Base-by-base conservation (phyloP, 1,284 basidiomycete genomes). In the Apiotrichum porosum region DNA sequence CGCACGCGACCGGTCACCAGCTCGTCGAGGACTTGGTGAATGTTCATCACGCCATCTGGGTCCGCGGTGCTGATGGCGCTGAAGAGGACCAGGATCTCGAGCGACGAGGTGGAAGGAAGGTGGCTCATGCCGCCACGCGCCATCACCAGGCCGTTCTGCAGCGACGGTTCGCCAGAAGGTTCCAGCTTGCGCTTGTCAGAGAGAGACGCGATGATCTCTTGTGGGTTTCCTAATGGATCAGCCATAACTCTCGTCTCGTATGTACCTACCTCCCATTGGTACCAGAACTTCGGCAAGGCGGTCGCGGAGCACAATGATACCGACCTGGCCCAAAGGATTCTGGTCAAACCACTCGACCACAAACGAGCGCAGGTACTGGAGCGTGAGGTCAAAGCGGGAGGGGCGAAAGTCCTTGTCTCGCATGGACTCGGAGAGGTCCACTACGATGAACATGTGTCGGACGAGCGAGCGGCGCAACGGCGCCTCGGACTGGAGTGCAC, bases 311-410 rank as follows among this genome's bases (percentile, higher is more conserved):
- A 86, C 86, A n/a, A 94, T 87, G 23, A 94, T 75, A 4, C 88
- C 91, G 54, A 95, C 86, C 54, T 98, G 94, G n/a, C 94, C 92
- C 17, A 99, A 80, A 0, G 94, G 94, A 65, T 99, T 99, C 75
- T 98, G 95, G 73, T 99, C 95, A 72, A 97, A 99, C 89, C 94
- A 99, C 69, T 99, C 94, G 9, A 81, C 78, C 19, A 97, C 81
- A 61, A 98, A 98, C 56, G 90, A 86, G 47, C 88, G 81, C 15
- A 90, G 81, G 65, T 93, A 94, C 63, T 91, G 85, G 33, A 98
- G 74, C 55, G 85, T 86, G 35, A 97, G 74, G 63, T 95, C 89
- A 58, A 92, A 91, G 47, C 72, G 72, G 41, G 0, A 6, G 36
- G 93, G 91, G 12, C 94, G 81, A 82, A 97, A 88, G 73, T 98